These are phyloP conservation scores for Aspergillus udagawae DNA, from an alignment of 2,329 filamentous ascomycete genomes.

Conservation along the genomic window DNA sequence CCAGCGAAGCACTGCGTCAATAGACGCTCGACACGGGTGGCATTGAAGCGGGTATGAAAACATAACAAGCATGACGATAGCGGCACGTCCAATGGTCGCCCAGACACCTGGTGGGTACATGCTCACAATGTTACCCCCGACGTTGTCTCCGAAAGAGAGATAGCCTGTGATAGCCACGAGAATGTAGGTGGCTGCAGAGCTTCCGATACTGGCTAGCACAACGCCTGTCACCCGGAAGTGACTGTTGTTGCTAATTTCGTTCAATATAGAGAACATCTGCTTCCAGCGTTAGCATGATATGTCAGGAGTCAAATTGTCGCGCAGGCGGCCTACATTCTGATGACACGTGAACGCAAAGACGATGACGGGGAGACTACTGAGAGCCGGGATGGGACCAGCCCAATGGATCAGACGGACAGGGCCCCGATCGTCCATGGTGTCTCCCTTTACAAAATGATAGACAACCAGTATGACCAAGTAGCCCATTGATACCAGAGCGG, in stretches of 20 bases:
- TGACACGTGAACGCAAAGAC: slow-evolving; percentile 99
- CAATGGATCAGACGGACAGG: slow-evolving; percentile 72
- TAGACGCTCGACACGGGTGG: slow-evolving; percentile 90
- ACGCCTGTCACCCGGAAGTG: slow-evolving; percentile 74
- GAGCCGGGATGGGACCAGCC: slow-evolving; percentile 70
- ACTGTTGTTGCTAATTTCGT: slow-evolving; percentile 84
- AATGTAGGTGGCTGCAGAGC: slow-evolving; percentile 80
- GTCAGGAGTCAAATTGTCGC: background rate
- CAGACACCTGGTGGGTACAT: slow-evolving; percentile 79
- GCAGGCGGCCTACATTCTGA: slow-evolving; percentile 69
- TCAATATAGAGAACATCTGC: slow-evolving; percentile 97
- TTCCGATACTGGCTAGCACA: slow-evolving; percentile 78
- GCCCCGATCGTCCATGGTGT: slow-evolving; percentile 69
- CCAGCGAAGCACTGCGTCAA: slow-evolving; percentile 94
- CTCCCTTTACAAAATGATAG: slow-evolving; percentile 78
- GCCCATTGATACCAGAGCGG: slow-evolving; percentile 87
- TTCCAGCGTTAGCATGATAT: background rate
- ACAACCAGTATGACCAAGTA: slow-evolving; percentile 92
- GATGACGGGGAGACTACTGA: slow-evolving; percentile 88
- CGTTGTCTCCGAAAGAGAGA: slow-evolving; percentile 85
- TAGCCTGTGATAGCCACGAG: slow-evolving; percentile 94
- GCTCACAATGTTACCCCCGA: slow-evolving; percentile 87
- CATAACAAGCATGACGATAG: slow-evolving; percentile 92
- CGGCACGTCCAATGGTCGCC: slow-evolving; percentile 88
- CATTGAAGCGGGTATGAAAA: slow-evolving; percentile 96